phyloP scores from a whole-genome alignment of 2,329 filamentous ascomycete species.

The Fusarium verrucosum region DNA sequence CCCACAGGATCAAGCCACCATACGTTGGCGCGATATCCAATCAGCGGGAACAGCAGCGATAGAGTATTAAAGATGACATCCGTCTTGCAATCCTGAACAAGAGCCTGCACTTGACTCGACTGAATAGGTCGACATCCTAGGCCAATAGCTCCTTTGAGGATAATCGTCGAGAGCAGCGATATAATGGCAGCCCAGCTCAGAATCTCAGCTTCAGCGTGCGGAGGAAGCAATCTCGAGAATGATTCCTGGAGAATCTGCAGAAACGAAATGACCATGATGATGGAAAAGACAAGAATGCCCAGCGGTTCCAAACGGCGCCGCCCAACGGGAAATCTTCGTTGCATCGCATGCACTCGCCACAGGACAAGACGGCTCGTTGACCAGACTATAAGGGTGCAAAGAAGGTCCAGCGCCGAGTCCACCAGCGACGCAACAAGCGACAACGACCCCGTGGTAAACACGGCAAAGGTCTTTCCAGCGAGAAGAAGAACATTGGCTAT shows the following conservation, averaged over 20 bases:
- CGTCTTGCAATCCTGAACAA: conserved; percentile 60
- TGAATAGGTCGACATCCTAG: conserved; percentile 83
- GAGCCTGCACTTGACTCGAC: conserved; percentile 82
- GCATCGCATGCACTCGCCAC: conserved; percentile 58
- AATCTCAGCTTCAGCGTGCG: conserved; percentile 60
- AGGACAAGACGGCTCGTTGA: conserved; percentile 75
- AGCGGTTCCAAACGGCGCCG: conserved; percentile 75
- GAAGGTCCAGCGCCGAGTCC: conserved; percentile 79
- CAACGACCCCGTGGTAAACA: conserved; percentile 80
- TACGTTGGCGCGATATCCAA: conserved; percentile 65
- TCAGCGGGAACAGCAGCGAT: conserved; percentile 83
- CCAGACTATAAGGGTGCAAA: conserved; percentile 83
- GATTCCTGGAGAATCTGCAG: conserved; percentile 78
- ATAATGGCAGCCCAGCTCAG: conserved; percentile 44
- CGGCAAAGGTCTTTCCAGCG: conserved; percentile 76
- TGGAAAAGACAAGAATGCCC: conserved; percentile 79
- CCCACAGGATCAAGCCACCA: conserved; percentile 75
- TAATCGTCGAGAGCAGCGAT: conserved; percentile 75
- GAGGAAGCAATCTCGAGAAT: conserved; percentile 65
- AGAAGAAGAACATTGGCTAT: conserved; percentile 78
- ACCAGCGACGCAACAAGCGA: conserved; percentile 81
- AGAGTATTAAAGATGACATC: conserved; percentile 90
- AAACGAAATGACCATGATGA: conserved; percentile 86
- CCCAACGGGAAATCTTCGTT: conserved; percentile 77
- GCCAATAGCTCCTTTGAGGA: conserved; percentile 84